Evolutionary conservation across 768 basidiomycete genomes (phyloP).

Genomic region (Boletus speciosus): DNA sequence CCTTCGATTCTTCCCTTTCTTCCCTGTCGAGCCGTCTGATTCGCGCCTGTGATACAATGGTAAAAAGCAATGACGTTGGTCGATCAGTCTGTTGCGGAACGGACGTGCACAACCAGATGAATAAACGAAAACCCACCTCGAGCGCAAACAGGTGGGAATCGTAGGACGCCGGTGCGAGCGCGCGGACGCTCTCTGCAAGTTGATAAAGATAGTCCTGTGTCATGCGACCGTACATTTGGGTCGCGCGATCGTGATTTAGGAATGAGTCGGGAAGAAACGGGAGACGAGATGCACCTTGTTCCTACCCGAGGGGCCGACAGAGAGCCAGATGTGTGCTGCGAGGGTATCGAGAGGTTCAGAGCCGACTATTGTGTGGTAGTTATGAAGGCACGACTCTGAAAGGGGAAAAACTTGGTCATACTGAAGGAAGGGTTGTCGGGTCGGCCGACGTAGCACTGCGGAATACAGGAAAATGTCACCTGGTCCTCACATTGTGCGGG

Average conservation of each 20-base stretch:
- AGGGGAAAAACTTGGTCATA: constrained; percentile 31
- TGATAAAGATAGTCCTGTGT: constrained; percentile 82
- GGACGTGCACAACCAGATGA: background rate
- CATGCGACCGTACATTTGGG: background rate
- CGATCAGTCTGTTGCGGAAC: background rate
- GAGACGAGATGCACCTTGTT: constrained; percentile 62
- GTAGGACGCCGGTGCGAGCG: constrained; percentile 67
- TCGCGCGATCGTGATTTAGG: background rate
- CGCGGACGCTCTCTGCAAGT: constrained; percentile 68
- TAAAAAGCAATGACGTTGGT: background rate
- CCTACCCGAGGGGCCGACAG: constrained; percentile 81
- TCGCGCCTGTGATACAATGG: constrained; percentile 1
- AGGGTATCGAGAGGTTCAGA: constrained; percentile 73
- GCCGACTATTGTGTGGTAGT: constrained; percentile 51
- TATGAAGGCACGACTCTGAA: background rate
- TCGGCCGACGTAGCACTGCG: constrained; percentile 81
- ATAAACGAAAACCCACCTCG: constrained; percentile 48
- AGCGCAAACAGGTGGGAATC: constrained; percentile 77
- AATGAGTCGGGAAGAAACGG: background rate
- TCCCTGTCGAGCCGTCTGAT: constrained; percentile 12
- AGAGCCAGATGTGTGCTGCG: constrained; percentile 65
- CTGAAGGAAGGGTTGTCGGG: constrained; percentile 88
- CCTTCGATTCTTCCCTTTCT: background rate
- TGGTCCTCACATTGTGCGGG: background rate
- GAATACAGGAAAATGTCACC: background rate